A percentile compares a stretch with the other conserved stretches of the same genome.
Evolutionary conservation across 768 basidiomycete genomes (phyloP).

Genomic region (Myochromella boudieri): DNA sequence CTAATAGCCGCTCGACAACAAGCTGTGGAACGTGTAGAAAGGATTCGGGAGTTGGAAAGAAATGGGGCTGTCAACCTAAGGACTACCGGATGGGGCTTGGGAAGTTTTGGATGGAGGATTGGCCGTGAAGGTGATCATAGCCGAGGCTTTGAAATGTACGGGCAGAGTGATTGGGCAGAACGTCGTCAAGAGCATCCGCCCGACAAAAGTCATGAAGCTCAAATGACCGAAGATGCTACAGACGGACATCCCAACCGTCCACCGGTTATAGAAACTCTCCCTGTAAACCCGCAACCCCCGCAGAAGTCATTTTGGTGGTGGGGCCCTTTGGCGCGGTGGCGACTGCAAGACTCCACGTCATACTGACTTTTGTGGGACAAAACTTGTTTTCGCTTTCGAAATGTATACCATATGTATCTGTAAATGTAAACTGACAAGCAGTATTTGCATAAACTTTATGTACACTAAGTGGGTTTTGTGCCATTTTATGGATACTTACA

Average conservation of each 20-base stretch:
- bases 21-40: conserved; percentile 64
- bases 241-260: background rate
- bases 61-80: conserved; percentile 24
- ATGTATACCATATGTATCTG: conserved; percentile 17
- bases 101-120: conserved; percentile 55
- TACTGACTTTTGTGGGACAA: conserved; percentile 40
- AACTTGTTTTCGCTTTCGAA: conserved; percentile 8
- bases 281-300: conserved; percentile 17
- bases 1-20: conserved; percentile 68
- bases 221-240: conserved; percentile 1
- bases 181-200: conserved; percentile 11
- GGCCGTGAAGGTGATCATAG: conserved; percentile 10
- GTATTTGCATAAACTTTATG: background rate
- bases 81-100: conserved; percentile 68
- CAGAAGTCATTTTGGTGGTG: conserved; percentile 77
- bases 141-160: conserved; percentile 23
- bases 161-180: conserved; percentile 8
- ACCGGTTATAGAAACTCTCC: conserved; percentile 11
- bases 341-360: conserved; percentile 73
- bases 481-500: background rate
- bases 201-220: conserved; percentile 1
- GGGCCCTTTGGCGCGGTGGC: conserved; percentile 74
- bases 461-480: background rate
- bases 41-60: conserved; percentile 62
- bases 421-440: conserved; percentile 4